phyloP scores from a whole-genome alignment of 2,329 filamentous ascomycete species.

The Juglanconis juglandina region DNA sequence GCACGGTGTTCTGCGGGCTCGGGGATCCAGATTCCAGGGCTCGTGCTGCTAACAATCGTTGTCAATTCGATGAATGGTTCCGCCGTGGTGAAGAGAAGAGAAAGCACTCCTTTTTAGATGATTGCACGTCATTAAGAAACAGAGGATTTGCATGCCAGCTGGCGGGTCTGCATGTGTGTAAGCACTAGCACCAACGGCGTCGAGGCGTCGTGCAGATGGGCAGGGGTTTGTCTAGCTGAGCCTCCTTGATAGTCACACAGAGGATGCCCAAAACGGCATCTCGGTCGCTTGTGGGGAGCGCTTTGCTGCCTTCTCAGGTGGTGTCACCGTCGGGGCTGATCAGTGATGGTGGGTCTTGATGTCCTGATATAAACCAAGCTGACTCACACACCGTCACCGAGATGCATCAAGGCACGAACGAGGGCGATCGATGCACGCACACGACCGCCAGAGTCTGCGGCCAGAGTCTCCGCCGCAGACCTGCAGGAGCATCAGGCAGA shows the following conservation, averaged over 20 bases:
- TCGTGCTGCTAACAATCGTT: background rate
- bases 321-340: background rate
- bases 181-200: conserved; percentile 12
- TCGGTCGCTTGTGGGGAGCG: background rate
- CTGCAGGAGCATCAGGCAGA: too few relatives aligned
- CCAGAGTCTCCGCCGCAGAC: too few relatives aligned
- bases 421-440: too few relatives aligned
- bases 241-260: background rate
- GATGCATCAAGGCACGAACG: too few relatives aligned
- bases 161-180: conserved; percentile 8
- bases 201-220: conserved; percentile 6
- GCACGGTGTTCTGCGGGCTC: background rate
- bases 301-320: background rate
- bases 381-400: too few relatives aligned
- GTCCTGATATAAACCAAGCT: too few relatives aligned
- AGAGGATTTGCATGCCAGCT: background rate
- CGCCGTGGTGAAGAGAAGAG: background rate
- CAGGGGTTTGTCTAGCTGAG: background rate
- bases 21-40: background rate
- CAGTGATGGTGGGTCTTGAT: background rate
- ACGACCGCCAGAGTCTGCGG: too few relatives aligned
- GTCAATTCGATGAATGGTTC: too few relatives aligned
- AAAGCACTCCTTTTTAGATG: background rate
- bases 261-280: background rate
- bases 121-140: background rate